A percentile compares a stretch with the other conserved stretches of the same genome.
phyloP scores from a whole-genome alignment of 179 eudicot species.

The Beta corolliflora region DNA sequence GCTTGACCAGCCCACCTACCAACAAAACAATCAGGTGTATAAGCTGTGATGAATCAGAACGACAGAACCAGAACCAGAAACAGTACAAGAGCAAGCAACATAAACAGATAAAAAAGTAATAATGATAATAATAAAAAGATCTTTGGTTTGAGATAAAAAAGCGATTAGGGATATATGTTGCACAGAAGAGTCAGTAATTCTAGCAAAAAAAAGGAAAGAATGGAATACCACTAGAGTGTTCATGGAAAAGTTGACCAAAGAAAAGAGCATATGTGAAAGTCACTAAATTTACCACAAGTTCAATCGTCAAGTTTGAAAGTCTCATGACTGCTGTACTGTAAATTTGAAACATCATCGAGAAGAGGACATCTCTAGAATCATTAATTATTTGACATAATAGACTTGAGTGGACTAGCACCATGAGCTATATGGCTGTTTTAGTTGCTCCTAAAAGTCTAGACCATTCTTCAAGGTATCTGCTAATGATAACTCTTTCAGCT shows the following conservation, averaged over 20 bases:
- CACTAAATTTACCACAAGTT: neutral
- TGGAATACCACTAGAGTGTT: neutral
- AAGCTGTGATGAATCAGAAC: neutral
- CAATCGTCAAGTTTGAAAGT: neutral
- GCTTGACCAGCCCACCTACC: conserved; percentile 99
- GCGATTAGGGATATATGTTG: neutral
- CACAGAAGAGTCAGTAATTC: neutral
- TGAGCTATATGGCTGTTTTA: neutral
- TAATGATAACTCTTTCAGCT: neutral
- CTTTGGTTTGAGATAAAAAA: no score
- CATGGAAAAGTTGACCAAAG: neutral
- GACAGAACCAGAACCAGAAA: neutral
- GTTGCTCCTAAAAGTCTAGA: neutral
- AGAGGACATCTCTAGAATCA: neutral
- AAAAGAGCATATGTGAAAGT: no score
- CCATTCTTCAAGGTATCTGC: neutral
- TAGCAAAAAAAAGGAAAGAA: neutral
- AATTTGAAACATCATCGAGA: neutral
- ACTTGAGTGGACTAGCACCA: neutral
- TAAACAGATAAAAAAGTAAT: neutral
- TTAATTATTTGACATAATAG: neutral
- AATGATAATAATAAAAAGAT: no score
- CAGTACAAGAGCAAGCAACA: neutral
- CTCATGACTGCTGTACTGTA: neutral
- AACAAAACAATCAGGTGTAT: conserved; percentile 15